phyloP scores from a whole-genome alignment of 73 alveolate genomes.

The Stentor coeruleus region DNA sequence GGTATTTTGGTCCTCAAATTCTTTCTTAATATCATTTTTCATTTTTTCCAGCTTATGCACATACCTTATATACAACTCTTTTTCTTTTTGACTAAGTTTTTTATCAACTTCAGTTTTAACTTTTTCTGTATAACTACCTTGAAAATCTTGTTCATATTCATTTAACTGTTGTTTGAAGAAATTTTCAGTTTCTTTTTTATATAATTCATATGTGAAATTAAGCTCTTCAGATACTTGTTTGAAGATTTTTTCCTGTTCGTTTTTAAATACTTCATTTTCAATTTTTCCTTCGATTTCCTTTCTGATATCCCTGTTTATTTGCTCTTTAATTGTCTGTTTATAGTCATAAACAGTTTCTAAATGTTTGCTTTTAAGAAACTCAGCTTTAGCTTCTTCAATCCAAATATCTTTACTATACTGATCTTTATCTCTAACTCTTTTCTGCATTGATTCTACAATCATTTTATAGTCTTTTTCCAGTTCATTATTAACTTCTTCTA shows the following conservation, averaged over 20 bases:
- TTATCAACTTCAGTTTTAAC: background rate
- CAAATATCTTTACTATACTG: no score
- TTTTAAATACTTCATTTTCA: no score
- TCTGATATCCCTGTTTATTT: background rate
- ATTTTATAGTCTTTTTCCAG: no score
- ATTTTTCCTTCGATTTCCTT: background rate
- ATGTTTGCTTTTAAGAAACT: background rate
- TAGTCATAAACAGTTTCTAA: background rate
- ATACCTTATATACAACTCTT: background rate
- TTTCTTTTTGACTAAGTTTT: background rate
- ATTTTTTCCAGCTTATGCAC: background rate
- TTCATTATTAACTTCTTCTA: no score
- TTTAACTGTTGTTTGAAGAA: no score
- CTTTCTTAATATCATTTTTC: background rate
- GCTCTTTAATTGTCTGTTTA: background rate
- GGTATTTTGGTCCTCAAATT: background rate
- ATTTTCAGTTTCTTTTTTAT: background rate
- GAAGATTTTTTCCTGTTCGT: background rate
- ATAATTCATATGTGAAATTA: background rate
- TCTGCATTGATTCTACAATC: no score
- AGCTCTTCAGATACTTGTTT: background rate
- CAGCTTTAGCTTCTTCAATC: background rate
- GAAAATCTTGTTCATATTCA: background rate
- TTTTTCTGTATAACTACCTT: no score
- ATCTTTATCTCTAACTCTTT: no score